Percentiles rank a stretch among this genome's conserved stretches.
phyloP scores from a whole-genome alignment of 768 basidiomycete species.

The Suillus spraguei region DNA sequence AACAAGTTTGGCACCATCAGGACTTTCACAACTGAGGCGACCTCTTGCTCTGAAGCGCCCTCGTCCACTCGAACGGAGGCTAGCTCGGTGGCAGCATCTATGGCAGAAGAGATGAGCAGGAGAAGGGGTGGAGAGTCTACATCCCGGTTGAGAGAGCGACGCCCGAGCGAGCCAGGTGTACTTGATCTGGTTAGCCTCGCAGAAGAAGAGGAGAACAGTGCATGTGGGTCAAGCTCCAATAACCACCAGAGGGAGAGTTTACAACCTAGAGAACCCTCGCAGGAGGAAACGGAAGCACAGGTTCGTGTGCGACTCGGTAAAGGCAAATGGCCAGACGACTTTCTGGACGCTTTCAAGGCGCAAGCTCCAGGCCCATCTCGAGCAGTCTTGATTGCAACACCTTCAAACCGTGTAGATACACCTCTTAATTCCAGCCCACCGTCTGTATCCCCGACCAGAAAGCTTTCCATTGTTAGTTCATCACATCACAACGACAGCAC shows the following conservation, averaged over 20 bases:
- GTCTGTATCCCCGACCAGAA: conserved; percentile 52
- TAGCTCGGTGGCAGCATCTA: conserved; percentile 53
- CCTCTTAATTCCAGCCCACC: conserved; percentile 34
- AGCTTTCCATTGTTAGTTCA: conserved; percentile 54
- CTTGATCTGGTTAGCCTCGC: conserved; percentile 68
- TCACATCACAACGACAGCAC: conserved; percentile 48
- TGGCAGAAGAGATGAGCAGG: conserved; percentile 43
- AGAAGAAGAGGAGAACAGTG: conserved; percentile 64
- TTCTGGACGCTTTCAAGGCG: conserved; percentile 58
- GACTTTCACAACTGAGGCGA: conserved; percentile 82
- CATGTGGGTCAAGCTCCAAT: conserved; percentile 50
- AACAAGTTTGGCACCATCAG: conserved; percentile 79
- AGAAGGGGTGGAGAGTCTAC: conserved; percentile 35
- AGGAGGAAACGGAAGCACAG: conserved; percentile 32
- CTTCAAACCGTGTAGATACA: conserved; percentile 24
- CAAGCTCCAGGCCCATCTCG: conserved; percentile 32
- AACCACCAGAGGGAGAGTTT: conserved; percentile 29
- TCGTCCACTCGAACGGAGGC: conserved; percentile 71
- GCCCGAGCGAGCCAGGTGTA: conserved; percentile 60
- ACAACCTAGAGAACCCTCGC: conserved; percentile 22
- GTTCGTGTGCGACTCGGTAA: conserved; percentile 62
- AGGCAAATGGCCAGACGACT: conserved; percentile 85
- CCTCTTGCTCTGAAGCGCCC: conserved; percentile 62
- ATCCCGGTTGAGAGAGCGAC: conserved; percentile 53
- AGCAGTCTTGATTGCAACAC: conserved; percentile 25